These are phyloP conservation scores for Solioccasus polychromus DNA, from an alignment of 768 basidiomycete species.

Conservation along the genomic window DNA sequence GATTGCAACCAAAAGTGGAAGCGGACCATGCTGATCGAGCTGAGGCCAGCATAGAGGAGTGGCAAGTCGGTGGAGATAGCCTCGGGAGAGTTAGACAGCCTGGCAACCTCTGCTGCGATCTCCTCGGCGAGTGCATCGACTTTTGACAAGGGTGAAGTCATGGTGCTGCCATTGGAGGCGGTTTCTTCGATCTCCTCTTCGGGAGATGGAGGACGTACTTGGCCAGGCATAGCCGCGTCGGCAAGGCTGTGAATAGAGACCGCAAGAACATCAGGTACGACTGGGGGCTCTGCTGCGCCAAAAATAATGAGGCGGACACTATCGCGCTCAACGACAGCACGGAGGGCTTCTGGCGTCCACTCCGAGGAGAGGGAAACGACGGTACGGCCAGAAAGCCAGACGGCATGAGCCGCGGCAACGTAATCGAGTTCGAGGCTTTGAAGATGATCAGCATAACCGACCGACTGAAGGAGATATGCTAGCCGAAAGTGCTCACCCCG, in stretches of 20 bases:
- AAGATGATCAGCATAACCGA: background rate
- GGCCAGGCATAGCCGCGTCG: conserved; percentile 7
- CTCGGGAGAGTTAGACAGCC: conserved; percentile 23
- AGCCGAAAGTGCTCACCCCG: conserved; percentile 11
- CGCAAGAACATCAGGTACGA: conserved; percentile 5
- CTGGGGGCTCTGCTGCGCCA: conserved; percentile 13
- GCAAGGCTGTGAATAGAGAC: conserved; percentile 22
- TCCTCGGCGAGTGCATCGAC: conserved; percentile 30
- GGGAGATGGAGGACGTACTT: conserved; percentile 11
- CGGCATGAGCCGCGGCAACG: conserved; percentile 27
- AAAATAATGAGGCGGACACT: conserved; percentile 22
- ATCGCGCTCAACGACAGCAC: conserved; percentile 20
- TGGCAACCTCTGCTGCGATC: conserved; percentile 32
- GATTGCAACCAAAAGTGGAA: conserved; percentile 35
- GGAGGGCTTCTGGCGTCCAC: conserved; percentile 25
- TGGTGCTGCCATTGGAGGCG: conserved; percentile 28
- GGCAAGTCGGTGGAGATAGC: conserved; percentile 30
- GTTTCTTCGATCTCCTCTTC: conserved; percentile 17
- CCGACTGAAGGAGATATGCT: background rate
- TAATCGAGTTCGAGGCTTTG: conserved; percentile 28
- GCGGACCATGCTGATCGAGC: conserved; percentile 27
- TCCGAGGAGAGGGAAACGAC: conserved; percentile 25
- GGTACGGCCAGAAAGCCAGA: conserved; percentile 29
- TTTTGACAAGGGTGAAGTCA: conserved; percentile 12
- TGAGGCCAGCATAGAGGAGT: conserved; percentile 32